These are phyloP conservation scores for Aspergillus aculeatus DNA, from an alignment of 2,329 filamentous ascomycete genomes.

Conservation along the genomic window DNA sequence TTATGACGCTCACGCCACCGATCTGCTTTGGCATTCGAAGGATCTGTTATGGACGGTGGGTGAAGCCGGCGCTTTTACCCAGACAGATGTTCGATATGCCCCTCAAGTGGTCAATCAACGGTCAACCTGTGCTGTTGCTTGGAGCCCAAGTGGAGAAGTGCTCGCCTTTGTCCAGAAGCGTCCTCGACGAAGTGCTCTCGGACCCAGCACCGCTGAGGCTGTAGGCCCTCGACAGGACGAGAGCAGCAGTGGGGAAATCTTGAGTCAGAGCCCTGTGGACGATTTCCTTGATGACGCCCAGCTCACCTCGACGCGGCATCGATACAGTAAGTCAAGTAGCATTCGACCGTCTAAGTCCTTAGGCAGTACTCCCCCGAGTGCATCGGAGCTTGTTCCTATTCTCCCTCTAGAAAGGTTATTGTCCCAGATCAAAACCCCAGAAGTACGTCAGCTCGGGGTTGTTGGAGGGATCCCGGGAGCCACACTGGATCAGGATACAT, in stretches of 20 bases:
- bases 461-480: conserved; percentile 50
- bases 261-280: conserved; percentile 55
- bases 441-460: conserved; percentile 50
- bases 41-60: conserved; percentile 65
- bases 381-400: conserved; percentile 47
- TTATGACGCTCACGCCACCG: conserved; percentile 55
- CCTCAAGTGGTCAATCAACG: conserved; percentile 59
- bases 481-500: conserved; percentile 41
- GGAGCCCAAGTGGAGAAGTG: conserved; percentile 59
- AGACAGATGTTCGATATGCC: conserved; percentile 61
- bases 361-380: conserved; percentile 53
- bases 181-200: conserved; percentile 42
- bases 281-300: conserved; percentile 58
- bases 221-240: conserved; percentile 43
- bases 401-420: conserved; percentile 54
- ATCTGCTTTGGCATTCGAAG: conserved; percentile 64
- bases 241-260: conserved; percentile 47
- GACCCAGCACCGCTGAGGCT: conserved; percentile 42
- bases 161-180: conserved; percentile 56
- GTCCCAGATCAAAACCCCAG: conserved; percentile 39
- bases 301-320: conserved; percentile 49
- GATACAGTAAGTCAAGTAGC: conserved; percentile 48
- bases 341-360: conserved; percentile 53
- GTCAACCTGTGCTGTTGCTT: conserved; percentile 56
- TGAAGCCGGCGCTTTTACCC: conserved; percentile 60